Conservation (phyloP, 441 rosid genomes). For the Adansonia grandidieri region DNA sequence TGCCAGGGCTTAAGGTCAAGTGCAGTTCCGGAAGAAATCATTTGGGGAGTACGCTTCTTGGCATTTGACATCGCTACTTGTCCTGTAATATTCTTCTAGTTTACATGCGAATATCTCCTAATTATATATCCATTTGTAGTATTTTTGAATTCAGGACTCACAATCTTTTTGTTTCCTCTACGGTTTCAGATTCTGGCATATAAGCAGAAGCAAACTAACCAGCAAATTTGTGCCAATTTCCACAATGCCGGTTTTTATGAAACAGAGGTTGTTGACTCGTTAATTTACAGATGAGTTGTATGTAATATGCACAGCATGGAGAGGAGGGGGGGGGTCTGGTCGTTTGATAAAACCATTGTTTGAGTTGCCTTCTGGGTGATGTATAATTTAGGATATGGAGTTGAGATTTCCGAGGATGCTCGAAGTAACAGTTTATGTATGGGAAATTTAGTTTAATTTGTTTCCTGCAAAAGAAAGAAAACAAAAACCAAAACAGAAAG, state of each 20-base stretch:
- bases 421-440: too few species aligned
- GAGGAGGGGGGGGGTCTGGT: slow-evolving; percentile 7
- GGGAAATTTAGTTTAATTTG: too few species aligned
- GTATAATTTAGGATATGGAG: slow-evolving; percentile 13
- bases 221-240: slow-evolving; percentile 8
- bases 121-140: neutral
- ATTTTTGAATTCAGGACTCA: neutral
- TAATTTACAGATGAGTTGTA: slow-evolving; percentile 1
- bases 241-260: neutral
- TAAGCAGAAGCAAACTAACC: slow-evolving; percentile 44
- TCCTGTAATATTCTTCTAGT: neutral
- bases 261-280: slow-evolving; percentile 1
- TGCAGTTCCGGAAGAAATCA: slow-evolving; percentile 37
- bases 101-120: neutral
- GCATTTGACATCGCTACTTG: neutral
- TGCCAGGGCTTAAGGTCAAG: slow-evolving; percentile 46
- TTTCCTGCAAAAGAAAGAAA: too few species aligned
- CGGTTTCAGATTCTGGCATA: slow-evolving; percentile 54
- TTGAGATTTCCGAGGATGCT: neutral
- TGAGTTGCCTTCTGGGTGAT: neutral
- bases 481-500: too few species aligned
- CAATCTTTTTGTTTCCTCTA: slow-evolving; percentile 11
- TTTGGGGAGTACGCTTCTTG: slow-evolving; percentile 44
- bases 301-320: slow-evolving; percentile 3
- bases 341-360: slow-evolving; percentile 9